Percentiles rank a stretch among this genome's conserved stretches.
These are phyloP conservation scores for Phytopythium cucurbitacearum DNA, from an alignment of 352 stramenopile genomes.

Conservation along the genomic window DNA sequence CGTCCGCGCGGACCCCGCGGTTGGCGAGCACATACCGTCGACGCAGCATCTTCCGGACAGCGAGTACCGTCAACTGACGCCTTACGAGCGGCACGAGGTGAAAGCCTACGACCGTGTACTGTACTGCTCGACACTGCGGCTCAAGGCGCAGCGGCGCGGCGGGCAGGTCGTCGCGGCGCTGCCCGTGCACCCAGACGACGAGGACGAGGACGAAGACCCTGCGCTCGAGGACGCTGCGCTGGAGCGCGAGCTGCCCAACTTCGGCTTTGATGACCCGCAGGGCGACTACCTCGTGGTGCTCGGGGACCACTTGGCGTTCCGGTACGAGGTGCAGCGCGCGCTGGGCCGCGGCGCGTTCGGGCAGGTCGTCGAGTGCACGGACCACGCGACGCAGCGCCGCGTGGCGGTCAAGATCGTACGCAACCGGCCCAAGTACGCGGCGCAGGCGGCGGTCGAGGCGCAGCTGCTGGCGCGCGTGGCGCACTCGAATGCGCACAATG, in stretches of 20 bases:
- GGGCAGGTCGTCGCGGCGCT: constrained; percentile 26
- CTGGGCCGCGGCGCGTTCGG: constrained; percentile 98
- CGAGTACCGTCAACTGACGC: constrained; percentile 26
- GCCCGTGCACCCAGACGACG: constrained; percentile 17
- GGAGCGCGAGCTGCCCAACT: constrained; percentile 64
- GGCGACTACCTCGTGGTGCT: constrained; percentile 95
- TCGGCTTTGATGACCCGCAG: constrained; percentile 95
- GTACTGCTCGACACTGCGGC: constrained; percentile 34
- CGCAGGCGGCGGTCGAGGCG: constrained; percentile 96
- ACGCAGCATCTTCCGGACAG: constrained; percentile 1
- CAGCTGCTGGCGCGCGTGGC: constrained; percentile 78
- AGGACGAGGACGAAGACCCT: constrained; percentile 6
- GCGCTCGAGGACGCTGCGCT: not conserved
- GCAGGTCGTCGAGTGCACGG: constrained; percentile 95
- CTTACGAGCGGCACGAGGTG: constrained; percentile 50
- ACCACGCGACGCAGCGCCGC: constrained; percentile 76
- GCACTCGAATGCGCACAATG: constrained; percentile 35
- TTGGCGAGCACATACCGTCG: not conserved
- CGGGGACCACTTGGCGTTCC: constrained; percentile 91
- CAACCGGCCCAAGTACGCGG: constrained; percentile 93
- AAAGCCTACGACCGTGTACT: constrained; percentile 38
- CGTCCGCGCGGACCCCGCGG: not conserved
- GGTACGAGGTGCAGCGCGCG: constrained; percentile 92
- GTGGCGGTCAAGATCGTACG: constrained; percentile 99
- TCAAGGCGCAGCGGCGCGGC: constrained; percentile 29